A percentile compares a stretch with the other conserved stretches of the same genome.
Conservation (phyloP, 257 asterid species). For the Primulina tabacum region DNA sequence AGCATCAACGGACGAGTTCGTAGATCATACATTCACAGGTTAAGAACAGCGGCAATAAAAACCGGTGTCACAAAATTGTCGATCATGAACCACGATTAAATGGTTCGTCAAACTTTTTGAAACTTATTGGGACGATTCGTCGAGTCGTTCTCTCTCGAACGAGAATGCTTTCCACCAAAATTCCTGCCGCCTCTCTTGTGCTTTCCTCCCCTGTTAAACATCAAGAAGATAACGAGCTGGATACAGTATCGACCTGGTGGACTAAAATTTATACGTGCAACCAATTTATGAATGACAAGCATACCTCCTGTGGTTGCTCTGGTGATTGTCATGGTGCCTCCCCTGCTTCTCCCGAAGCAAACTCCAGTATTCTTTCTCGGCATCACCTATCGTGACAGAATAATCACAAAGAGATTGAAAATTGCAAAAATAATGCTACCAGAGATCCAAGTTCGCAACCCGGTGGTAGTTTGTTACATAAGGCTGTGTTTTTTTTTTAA, state of each 20-base stretch:
- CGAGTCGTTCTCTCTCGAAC: conserved; percentile 57
- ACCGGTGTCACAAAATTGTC: background rate
- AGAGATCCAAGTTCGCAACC: background rate
- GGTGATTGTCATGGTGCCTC: conserved; percentile 51
- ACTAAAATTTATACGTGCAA: background rate
- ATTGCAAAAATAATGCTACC: background rate
- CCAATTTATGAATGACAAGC: background rate
- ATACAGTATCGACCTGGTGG: background rate
- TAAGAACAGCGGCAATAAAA: background rate
- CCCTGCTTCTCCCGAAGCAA: conserved; percentile 58
- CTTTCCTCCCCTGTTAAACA: conserved; percentile 62
- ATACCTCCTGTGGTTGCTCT: conserved; percentile 74
- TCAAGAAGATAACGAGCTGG: background rate
- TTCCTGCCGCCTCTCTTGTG: conserved; percentile 59
- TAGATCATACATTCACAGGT: background rate
- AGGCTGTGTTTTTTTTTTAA: too few relatives aligned
- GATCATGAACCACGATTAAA: background rate
- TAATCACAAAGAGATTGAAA: background rate
- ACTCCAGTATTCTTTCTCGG: conserved; percentile 90
- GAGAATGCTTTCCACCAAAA: conserved; percentile 61
- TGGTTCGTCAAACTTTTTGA: conserved; percentile 52
- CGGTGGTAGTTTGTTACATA: too few relatives aligned
- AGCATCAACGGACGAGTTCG: background rate
- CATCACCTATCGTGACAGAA: conserved; percentile 57
- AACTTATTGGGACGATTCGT: conserved; percentile 50